A percentile compares a stretch with the other conserved stretches of the same genome.
Conservation (phyloP, 768 basidiomycete species). For the Tylopilus intermedius region DNA sequence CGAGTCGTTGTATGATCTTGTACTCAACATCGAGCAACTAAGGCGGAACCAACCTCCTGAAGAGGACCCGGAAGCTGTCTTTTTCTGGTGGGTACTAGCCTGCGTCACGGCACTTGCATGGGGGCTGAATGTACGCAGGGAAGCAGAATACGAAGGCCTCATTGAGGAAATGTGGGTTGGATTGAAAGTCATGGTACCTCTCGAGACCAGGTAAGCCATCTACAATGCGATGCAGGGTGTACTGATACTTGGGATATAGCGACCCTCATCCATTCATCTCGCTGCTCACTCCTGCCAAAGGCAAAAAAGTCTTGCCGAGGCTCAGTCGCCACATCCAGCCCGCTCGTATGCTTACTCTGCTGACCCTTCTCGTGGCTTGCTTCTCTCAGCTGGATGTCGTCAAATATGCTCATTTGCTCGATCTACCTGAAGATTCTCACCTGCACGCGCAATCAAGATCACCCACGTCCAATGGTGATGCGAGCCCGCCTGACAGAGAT, state of each 20-base stretch:
- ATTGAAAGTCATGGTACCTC: slow-evolving; percentile 81
- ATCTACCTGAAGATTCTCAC: slow-evolving; percentile 56
- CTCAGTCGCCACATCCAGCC: slow-evolving; percentile 78
- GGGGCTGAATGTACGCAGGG: slow-evolving; percentile 38
- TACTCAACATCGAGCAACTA: slow-evolving; percentile 81
- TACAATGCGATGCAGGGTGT: not conserved
- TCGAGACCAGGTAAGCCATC: slow-evolving; percentile 77
- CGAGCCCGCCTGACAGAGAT: slow-evolving; percentile 39
- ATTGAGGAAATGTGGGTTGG: slow-evolving; percentile 76
- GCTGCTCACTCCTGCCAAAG: slow-evolving; percentile 80
- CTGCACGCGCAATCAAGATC: slow-evolving; percentile 18
- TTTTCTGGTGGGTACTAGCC: slow-evolving; percentile 40
- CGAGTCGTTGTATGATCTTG: slow-evolving; percentile 81
- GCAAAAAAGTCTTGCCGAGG: slow-evolving; percentile 87
- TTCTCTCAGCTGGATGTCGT: slow-evolving; percentile 94
- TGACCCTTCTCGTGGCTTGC: slow-evolving; percentile 90
- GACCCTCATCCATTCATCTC: slow-evolving; percentile 97
- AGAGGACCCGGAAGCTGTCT: slow-evolving; percentile 40
- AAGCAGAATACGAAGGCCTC: slow-evolving; percentile 49
- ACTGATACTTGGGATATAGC: slow-evolving; percentile 37
- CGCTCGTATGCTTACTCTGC: slow-evolving; percentile 75
- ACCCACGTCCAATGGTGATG: slow-evolving; percentile 16
- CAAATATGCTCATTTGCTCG: slow-evolving; percentile 66
- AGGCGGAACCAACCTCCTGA: slow-evolving; percentile 68
- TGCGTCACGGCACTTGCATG: not conserved